Conservation (phyloP, 2,329 filamentous ascomycete species). For the Aureobasidium sp. region DNA sequence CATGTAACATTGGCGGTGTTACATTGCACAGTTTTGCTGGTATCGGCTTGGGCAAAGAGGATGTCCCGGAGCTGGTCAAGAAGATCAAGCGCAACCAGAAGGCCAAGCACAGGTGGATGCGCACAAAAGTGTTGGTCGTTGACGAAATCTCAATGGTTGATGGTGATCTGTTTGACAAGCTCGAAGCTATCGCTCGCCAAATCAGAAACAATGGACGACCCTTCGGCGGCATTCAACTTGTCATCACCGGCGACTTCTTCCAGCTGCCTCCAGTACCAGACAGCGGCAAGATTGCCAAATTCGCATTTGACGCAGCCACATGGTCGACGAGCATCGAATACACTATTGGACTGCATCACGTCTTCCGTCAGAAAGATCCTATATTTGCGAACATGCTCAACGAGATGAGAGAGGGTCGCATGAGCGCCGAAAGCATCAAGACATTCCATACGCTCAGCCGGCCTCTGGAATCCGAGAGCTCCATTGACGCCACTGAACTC, state of each 20-base stretch:
- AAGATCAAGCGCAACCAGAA: conserved; percentile 88
- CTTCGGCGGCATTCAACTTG: conserved; percentile 91
- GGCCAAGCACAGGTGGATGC: conserved; percentile 80
- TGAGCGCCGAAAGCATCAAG: conserved; percentile 67
- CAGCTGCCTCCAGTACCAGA: conserved; percentile 93
- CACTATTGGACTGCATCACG: conserved; percentile 88
- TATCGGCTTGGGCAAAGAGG: conserved; percentile 90
- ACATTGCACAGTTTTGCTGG: conserved; percentile 94
- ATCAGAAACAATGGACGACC: conserved; percentile 86
- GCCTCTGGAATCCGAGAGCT: conserved; percentile 60
- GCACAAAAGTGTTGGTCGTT: conserved; percentile 79
- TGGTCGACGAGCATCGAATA: conserved; percentile 93
- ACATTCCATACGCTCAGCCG: conserved; percentile 69
- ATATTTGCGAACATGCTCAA: conserved; percentile 94
- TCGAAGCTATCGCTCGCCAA: conserved; percentile 76
- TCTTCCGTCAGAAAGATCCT: conserved; percentile 90
- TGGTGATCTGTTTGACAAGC: conserved; percentile 91
- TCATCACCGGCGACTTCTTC: conserved; percentile 97
- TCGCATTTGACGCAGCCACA: conserved; percentile 85
- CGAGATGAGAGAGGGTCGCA: conserved; percentile 86
- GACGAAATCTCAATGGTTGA: conserved; percentile 99
- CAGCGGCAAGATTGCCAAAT: conserved; percentile 64
- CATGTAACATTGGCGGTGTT: conserved; percentile 93
- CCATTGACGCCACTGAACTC: conserved; percentile 77
- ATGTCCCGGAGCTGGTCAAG: conserved; percentile 69